These are phyloP conservation scores for Trichoderma harzianum DNA, from an alignment of 2,329 filamentous ascomycete species.

Conservation along the genomic window DNA sequence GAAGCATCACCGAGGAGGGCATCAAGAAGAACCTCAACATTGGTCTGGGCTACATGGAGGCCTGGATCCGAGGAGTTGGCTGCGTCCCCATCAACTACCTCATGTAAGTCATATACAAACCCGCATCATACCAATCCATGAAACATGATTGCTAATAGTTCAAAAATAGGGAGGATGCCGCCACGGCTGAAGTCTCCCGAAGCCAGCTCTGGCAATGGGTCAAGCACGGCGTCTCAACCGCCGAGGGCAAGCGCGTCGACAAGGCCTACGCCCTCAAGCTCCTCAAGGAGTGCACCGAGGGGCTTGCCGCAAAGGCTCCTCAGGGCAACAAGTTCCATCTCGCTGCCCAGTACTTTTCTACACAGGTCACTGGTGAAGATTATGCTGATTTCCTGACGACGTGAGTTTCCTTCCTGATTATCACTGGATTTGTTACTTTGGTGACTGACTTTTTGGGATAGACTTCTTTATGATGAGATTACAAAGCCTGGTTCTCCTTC, in stretches of 20 bases:
- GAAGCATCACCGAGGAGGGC: conserved; percentile 85
- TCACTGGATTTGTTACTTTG: neutral
- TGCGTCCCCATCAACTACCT: conserved; percentile 97
- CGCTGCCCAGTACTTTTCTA: conserved; percentile 87
- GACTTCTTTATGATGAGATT: conserved; percentile 84
- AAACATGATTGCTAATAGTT: conserved; percentile 11
- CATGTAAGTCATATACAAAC: conserved; percentile 55
- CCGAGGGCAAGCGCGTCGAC: conserved; percentile 88
- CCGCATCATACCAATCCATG: neutral
- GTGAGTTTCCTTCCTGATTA: conserved; percentile 46
- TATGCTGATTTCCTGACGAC: conserved; percentile 93
- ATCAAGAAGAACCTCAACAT: conserved; percentile 98
- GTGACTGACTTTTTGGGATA: conserved; percentile 33
- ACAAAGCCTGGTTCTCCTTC: conserved; percentile 64
- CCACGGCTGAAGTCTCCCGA: conserved; percentile 92
- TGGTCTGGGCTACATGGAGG: conserved; percentile 96
- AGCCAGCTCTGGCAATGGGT: conserved; percentile 98
- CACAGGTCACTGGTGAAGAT: conserved; percentile 93
- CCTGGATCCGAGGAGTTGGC: conserved; percentile 90
- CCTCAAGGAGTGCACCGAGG: conserved; percentile 78
- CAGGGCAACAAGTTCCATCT: conserved; percentile 90
- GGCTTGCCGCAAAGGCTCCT: conserved; percentile 68
- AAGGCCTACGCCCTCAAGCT: conserved; percentile 86
- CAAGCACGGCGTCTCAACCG: conserved; percentile 67
- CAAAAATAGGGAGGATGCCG: conserved; percentile 72